Conservation (phyloP, 495 filamentous ascomycete genomes). For the Hypoxylon trugodes region DNA sequence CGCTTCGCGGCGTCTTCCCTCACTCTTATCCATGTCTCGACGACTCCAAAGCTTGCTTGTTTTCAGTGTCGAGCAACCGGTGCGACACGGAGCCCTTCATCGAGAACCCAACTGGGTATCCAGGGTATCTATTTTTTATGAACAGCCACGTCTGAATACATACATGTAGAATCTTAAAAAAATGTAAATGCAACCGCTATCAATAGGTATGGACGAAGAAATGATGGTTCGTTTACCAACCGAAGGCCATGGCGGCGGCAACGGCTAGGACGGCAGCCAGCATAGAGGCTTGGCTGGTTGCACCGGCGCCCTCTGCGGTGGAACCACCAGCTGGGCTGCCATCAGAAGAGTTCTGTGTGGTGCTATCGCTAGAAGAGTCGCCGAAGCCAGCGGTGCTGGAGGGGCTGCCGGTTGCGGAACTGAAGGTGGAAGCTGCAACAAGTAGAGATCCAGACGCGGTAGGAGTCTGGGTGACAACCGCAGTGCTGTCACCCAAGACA, state of each 20-base stretch:
- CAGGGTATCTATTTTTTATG: constrained; percentile 12
- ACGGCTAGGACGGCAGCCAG: constrained; percentile 40
- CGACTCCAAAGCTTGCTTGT: not conserved
- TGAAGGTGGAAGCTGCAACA: constrained; percentile 24
- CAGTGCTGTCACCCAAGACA: constrained; percentile 18
- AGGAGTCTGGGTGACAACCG: constrained; percentile 11
- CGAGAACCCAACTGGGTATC: constrained; percentile 1
- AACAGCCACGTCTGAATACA: constrained; percentile 26
- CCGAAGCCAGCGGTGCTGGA: constrained; percentile 9
- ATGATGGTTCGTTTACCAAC: constrained; percentile 28
- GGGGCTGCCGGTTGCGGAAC: not conserved
- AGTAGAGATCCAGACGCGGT: constrained; percentile 23
- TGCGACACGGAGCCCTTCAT: not conserved
- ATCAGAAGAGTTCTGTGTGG: constrained; percentile 7
- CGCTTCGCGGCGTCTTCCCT: too few species aligned
- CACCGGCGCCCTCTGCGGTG: constrained; percentile 8
- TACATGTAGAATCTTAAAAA: constrained; percentile 27
- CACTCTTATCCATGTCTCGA: too few species aligned
- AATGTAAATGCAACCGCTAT: not conserved
- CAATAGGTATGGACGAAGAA: not conserved
- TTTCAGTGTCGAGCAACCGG: constrained; percentile 7
- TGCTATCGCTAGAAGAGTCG: constrained; percentile 3
- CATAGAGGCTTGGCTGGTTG: constrained; percentile 30
- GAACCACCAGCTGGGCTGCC: constrained; percentile 13
- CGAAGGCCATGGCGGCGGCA: constrained; percentile 32